These are phyloP conservation scores for Boletus rubroflammeus DNA, from an alignment of 768 basidiomycete genomes.

Conservation along the genomic window DNA sequence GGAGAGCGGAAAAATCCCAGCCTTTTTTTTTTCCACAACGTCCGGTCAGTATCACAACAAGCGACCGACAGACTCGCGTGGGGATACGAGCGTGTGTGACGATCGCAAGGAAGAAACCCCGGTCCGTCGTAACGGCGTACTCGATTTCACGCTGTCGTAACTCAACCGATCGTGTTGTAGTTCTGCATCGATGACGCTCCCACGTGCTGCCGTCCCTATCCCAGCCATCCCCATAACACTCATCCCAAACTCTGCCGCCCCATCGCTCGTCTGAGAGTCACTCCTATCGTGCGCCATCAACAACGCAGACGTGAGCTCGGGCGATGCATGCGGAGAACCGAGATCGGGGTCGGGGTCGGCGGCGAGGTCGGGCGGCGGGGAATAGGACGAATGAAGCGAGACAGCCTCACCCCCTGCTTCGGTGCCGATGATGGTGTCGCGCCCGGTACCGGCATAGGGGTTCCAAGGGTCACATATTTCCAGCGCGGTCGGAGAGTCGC, in stretches of 20 bases:
- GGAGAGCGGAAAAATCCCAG: not conserved
- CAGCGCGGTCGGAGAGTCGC: not conserved
- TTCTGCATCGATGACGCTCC: slow-evolving; percentile 25
- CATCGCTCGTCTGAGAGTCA: slow-evolving; percentile 14
- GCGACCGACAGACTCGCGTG: not conserved
- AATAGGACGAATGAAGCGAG: slow-evolving; percentile 10
- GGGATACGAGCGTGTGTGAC: slow-evolving; percentile 1
- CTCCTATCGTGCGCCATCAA: slow-evolving; percentile 30
- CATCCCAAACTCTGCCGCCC: slow-evolving; percentile 23
- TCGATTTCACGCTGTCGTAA: slow-evolving; percentile 11
- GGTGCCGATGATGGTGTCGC: slow-evolving; percentile 31
- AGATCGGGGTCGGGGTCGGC: not conserved
- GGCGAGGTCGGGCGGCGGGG: slow-evolving; percentile 1
- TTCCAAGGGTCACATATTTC: slow-evolving; percentile 26
- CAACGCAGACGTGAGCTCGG: slow-evolving; percentile 29
- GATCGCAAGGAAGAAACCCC: slow-evolving; percentile 1
- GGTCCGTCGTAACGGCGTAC: slow-evolving; percentile 1
- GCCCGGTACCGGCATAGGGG: slow-evolving; percentile 19
- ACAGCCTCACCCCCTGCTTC: slow-evolving; percentile 13
- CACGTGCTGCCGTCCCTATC: slow-evolving; percentile 40
- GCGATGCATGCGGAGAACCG: slow-evolving; percentile 26
- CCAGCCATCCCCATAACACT: slow-evolving; percentile 39
- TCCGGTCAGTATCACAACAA: slow-evolving; percentile 4
- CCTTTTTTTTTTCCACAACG: not conserved
- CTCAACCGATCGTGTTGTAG: slow-evolving; percentile 12